Evolutionary conservation across 75 land plant species (phyloP).

Genomic region (Selaginella moellendorffii): DNA sequence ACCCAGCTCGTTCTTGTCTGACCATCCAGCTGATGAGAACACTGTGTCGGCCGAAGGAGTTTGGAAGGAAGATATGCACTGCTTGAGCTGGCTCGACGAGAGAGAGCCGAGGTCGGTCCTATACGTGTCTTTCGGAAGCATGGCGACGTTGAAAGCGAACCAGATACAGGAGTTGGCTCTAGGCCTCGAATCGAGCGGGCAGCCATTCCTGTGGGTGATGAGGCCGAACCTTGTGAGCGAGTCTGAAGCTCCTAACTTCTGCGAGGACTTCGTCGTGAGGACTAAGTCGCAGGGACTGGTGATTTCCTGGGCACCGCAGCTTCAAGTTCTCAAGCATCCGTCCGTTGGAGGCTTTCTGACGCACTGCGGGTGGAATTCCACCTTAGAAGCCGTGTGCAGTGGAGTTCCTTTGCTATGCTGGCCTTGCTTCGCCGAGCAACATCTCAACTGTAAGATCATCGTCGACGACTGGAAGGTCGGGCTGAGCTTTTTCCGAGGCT

Average conservation of each 20-base stretch:
- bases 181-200: slow-evolving; percentile 1
- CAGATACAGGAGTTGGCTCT: background rate
- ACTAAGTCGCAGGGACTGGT: background rate
- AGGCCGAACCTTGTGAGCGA: background rate
- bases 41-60: background rate
- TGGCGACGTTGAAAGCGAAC: background rate
- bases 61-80: slow-evolving; percentile 1
- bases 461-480: slow-evolving; percentile 7
- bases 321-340: slow-evolving; percentile 1
- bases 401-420: background rate
- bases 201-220: slow-evolving; percentile 8
- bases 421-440: slow-evolving; percentile 1
- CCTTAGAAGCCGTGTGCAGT: background rate
- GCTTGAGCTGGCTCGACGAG: background rate
- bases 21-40: background rate
- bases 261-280: background rate
- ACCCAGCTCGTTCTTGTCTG: background rate
- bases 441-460: background rate
- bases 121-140: slow-evolving; percentile 5
- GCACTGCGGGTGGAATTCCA: slow-evolving; percentile 8
- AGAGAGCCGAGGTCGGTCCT: background rate
- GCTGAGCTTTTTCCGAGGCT: background rate
- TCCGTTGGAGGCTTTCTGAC: slow-evolving; percentile 6
- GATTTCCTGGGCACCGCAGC: slow-evolving; percentile 7
- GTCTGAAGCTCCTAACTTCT: background rate